Conservation (phyloP, 2,329 filamentous ascomycete species). For the Didymella glomerata region DNA sequence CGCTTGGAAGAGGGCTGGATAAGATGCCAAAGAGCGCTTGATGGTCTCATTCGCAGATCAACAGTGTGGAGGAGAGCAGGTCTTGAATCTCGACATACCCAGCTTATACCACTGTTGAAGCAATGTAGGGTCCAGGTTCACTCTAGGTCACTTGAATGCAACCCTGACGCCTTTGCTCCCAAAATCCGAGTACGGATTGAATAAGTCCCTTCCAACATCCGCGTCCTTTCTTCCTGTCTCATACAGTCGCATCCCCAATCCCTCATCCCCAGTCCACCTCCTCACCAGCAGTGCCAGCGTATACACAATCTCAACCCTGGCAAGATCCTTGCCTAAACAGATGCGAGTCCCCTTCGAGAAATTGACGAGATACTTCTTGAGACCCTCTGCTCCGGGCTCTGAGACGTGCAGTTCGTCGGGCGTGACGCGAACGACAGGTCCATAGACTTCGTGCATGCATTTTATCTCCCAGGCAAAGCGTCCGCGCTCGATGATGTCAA, state of each 20-base stretch:
- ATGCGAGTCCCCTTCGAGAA: constrained; percentile 52
- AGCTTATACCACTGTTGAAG: neutral
- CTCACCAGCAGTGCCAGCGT: constrained; percentile 23
- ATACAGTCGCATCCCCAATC: constrained; percentile 26
- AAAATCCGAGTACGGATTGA: constrained; percentile 27
- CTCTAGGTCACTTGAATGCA: neutral
- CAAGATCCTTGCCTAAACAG: constrained; percentile 54
- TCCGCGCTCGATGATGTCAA: constrained; percentile 23
- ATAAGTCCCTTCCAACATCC: constrained; percentile 35
- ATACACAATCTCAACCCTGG: constrained; percentile 33
- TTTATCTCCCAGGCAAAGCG: constrained; percentile 31
- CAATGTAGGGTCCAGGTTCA: neutral
- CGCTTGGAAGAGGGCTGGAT: neutral
- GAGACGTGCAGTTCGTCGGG: constrained; percentile 33
- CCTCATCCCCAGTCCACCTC: constrained; percentile 11
- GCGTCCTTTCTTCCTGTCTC: constrained; percentile 36
- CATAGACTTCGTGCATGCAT: constrained; percentile 34
- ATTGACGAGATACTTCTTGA: constrained; percentile 50
- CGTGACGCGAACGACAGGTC: constrained; percentile 38
- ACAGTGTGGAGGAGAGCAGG: neutral
- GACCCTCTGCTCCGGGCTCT: constrained; percentile 21
- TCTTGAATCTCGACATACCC: neutral
- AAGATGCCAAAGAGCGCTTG: neutral
- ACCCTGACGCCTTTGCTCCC: neutral
- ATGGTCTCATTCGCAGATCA: neutral